Percentiles rank a stretch among this genome's conserved stretches.
Evolutionary conservation across 2,329 filamentous ascomycete genomes (phyloP).

Genomic region (Colletotrichum lindemuthianum): DNA sequence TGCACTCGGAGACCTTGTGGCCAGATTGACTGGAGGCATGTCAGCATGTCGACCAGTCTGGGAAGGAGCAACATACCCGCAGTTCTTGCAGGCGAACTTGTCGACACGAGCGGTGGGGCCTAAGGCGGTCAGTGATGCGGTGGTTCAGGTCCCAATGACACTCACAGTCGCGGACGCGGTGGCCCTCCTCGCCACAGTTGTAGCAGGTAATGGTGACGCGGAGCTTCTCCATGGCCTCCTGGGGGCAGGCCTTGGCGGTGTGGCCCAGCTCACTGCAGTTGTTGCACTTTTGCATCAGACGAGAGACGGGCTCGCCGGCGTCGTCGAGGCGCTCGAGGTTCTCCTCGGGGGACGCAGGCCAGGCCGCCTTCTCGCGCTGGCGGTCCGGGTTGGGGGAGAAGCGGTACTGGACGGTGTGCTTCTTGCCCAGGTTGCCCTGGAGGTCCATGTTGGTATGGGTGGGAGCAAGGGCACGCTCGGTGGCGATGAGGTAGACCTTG

Average conservation of each 20-base stretch:
- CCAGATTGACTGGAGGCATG: constrained; percentile 54
- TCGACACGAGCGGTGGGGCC: constrained; percentile 70
- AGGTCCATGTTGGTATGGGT: constrained; percentile 78
- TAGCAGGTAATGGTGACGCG: constrained; percentile 65
- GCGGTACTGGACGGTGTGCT: constrained; percentile 71
- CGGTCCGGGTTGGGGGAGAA: constrained; percentile 67
- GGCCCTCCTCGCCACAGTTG: constrained; percentile 72
- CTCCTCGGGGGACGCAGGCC: constrained; percentile 68
- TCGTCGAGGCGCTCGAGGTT: constrained; percentile 72
- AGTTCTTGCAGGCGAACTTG: constrained; percentile 75
- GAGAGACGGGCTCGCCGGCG: constrained; percentile 71
- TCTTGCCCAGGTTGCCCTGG: constrained; percentile 73
- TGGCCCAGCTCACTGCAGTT: constrained; percentile 76
- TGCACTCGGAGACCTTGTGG: constrained; percentile 61
- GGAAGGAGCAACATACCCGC: constrained; percentile 55
- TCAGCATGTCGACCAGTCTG: constrained; percentile 10
- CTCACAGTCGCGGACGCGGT: constrained; percentile 76
- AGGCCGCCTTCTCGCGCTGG: constrained; percentile 67
- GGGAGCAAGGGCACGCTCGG: constrained; percentile 64
- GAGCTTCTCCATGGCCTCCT: constrained; percentile 63
- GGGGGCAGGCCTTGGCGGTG: constrained; percentile 65
- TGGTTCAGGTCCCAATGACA: constrained; percentile 16
- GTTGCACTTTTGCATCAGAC: constrained; percentile 67
- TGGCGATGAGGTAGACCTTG: constrained; percentile 69
- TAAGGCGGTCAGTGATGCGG: constrained; percentile 40